Percentiles rank a stretch among this genome's conserved stretches.
phyloP scores from a whole-genome alignment of 2,329 filamentous ascomycete genomes.

The Paraphaeosphaeria sporulosa region DNA sequence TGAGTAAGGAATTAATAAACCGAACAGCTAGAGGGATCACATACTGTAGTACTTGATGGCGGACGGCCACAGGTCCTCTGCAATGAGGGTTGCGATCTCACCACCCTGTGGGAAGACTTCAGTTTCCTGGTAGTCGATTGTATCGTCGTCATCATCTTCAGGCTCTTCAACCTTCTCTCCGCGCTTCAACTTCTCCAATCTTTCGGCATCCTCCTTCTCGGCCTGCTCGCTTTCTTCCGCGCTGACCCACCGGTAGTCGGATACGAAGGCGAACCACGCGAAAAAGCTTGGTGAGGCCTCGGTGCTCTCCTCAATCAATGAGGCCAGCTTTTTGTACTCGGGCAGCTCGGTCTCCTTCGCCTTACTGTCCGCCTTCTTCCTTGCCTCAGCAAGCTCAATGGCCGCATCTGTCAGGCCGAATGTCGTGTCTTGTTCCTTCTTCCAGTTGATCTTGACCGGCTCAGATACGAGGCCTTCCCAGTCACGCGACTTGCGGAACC shows the following conservation, averaged over 20 bases:
- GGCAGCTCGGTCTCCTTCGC: conserved; percentile 62
- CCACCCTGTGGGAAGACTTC: conserved; percentile 92
- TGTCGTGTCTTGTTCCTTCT: conserved; percentile 79
- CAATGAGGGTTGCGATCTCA: conserved; percentile 78
- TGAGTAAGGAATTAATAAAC: conserved; percentile 44
- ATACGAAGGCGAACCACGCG: conserved; percentile 81
- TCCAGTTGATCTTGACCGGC: conserved; percentile 85
- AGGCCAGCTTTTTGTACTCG: conserved; percentile 62
- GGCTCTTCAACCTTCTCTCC: conserved; percentile 50
- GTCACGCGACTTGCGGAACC: conserved; percentile 74
- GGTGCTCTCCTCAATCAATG: conserved; percentile 64
- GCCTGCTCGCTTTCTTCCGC: conserved; percentile 75
- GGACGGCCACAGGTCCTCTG: conserved; percentile 87
- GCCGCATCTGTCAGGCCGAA: conserved; percentile 79
- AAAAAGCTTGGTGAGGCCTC: conserved; percentile 82
- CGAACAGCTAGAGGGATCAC: conserved; percentile 45
- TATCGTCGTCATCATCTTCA: conserved; percentile 57
- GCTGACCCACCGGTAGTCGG: conserved; percentile 69
- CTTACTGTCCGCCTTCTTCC: conserved; percentile 51
- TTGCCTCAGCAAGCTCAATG: conserved; percentile 71
- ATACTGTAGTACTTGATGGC: conserved; percentile 92
- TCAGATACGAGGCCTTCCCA: conserved; percentile 84
- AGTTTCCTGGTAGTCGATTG: conserved; percentile 69
- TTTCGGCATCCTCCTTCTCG: conserved; percentile 66
- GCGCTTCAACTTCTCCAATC: conserved; percentile 55